A percentile compares a stretch with the other conserved stretches of the same genome.
Evolutionary conservation across 129 eudicot species (phyloP).

Genomic region (Kitagawia praeruptora): DNA sequence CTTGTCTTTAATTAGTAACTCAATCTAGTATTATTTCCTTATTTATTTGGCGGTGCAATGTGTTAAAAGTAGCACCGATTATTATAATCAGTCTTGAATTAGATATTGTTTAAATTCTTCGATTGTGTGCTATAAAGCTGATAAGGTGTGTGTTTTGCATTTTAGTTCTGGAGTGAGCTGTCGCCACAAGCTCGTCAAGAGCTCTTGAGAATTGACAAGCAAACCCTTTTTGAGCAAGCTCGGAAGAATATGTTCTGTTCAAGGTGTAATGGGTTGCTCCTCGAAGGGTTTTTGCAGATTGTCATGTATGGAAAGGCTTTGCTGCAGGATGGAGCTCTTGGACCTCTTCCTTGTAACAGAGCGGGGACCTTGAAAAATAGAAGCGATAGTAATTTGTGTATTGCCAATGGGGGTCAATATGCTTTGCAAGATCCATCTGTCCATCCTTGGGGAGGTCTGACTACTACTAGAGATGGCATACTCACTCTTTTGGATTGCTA

Average conservation of each 20-base stretch:
- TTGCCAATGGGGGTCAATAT: constrained; percentile 30
- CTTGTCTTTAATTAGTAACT: neutral
- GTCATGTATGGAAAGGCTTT: constrained; percentile 89
- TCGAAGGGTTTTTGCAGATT: constrained; percentile 87
- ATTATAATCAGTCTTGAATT: neutral
- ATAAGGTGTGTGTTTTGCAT: constrained; percentile 11
- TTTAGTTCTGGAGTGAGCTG: constrained; percentile 91
- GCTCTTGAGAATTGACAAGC: constrained; percentile 79
- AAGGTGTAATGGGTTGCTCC: constrained; percentile 87
- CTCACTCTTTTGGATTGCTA: constrained; percentile 91
- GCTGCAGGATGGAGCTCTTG: constrained; percentile 62
- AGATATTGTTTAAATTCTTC: neutral
- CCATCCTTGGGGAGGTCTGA: constrained; percentile 98
- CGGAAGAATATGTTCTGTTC: constrained; percentile 96
- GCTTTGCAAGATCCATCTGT: constrained; percentile 91
- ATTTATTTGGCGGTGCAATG: constrained; percentile 1
- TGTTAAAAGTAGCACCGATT: neutral
- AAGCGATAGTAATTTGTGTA: constrained; percentile 30
- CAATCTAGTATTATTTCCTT: neutral
- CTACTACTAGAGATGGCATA: constrained; percentile 69
- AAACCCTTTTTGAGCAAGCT: constrained; percentile 89
- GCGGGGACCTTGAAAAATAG: constrained; percentile 29
- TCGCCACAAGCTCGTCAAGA: constrained; percentile 74
- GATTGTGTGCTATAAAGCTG: neutral
- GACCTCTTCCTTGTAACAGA: constrained; percentile 35